Evolutionary conservation across 2,329 filamentous ascomycete genomes (phyloP).

Genomic region (Claviceps quebecensis): DNA sequence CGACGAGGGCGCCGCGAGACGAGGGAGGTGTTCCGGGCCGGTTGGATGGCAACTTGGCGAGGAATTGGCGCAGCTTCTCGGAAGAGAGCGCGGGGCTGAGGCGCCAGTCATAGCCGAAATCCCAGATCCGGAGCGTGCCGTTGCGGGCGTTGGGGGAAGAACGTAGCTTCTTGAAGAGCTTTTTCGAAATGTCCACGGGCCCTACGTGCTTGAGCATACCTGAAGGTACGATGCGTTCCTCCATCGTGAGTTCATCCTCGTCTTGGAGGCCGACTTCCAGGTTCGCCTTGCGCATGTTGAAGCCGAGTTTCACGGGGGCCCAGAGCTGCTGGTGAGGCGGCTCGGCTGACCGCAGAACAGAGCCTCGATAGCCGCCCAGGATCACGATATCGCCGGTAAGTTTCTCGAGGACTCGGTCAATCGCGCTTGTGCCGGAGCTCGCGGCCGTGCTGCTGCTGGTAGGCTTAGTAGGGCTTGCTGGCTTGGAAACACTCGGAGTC

Average conservation of each 20-base stretch:
- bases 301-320: conserved; percentile 84
- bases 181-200: conserved; percentile 75
- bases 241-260: conserved; percentile 73
- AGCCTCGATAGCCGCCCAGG: conserved; percentile 82
- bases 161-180: conserved; percentile 64
- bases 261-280: conserved; percentile 71
- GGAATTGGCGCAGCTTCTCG: conserved; percentile 53
- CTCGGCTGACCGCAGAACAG: conserved; percentile 71
- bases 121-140: conserved; percentile 65
- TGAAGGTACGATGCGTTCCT: conserved; percentile 67
- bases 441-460: background rate
- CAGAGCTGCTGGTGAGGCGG: conserved; percentile 77
- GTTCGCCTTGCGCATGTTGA: conserved; percentile 85
- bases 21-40: conserved; percentile 34
- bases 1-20: conserved; percentile 58
- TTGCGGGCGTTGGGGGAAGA: conserved; percentile 58
- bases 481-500: background rate
- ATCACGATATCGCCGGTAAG: conserved; percentile 77
- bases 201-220: conserved; percentile 89
- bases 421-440: conserved; percentile 13
- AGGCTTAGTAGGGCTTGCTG: background rate
- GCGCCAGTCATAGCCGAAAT: conserved; percentile 93
- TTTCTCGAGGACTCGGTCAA: conserved; percentile 46
- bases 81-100: conserved; percentile 69
- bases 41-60: conserved; percentile 66